Conservation (phyloP, 2,329 filamentous ascomycete species). For the Penicillium sp. region DNA sequence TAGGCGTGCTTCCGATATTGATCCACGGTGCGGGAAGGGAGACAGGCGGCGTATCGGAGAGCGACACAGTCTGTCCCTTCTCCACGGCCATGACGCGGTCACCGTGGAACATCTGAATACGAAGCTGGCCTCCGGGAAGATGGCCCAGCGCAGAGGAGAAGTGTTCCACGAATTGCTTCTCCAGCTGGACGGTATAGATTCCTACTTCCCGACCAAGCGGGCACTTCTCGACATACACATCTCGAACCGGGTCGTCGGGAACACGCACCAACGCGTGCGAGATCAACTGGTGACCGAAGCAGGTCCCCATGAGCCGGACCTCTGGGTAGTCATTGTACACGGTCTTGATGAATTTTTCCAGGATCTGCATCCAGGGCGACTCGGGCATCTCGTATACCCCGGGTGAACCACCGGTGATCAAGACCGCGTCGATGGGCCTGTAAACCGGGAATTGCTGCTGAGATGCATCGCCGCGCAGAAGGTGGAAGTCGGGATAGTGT, state of each 20-base stretch:
- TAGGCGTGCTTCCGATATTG: constrained; percentile 27
- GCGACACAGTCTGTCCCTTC: constrained; percentile 18
- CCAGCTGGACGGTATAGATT: constrained; percentile 23
- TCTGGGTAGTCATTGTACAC: constrained; percentile 30
- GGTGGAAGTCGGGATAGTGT: constrained; percentile 27
- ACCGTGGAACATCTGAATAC: constrained; percentile 29
- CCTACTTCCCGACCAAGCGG: constrained; percentile 26
- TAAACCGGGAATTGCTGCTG: constrained; percentile 15
- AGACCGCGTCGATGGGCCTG: constrained; percentile 29
- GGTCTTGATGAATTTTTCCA: constrained; percentile 28
- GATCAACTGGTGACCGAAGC: constrained; percentile 38
- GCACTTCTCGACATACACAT: constrained; percentile 28
- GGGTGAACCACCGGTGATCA: constrained; percentile 36
- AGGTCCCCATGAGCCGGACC: constrained; percentile 37
- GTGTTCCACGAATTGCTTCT: constrained; percentile 15
- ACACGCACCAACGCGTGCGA: constrained; percentile 24
- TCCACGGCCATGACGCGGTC: constrained; percentile 28
- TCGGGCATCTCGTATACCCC: constrained; percentile 30
- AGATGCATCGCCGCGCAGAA: constrained; percentile 16
- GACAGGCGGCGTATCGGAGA: constrained; percentile 23
- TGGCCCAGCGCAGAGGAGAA: constrained; percentile 19
- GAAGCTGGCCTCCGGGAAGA: constrained; percentile 17
- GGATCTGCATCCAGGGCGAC: constrained; percentile 31
- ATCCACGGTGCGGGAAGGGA: constrained; percentile 27
- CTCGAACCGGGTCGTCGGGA: constrained; percentile 17